Evolutionary conservation across 345 rosid genomes (phyloP).

Genomic region (Citrus mangshanensis): DNA sequence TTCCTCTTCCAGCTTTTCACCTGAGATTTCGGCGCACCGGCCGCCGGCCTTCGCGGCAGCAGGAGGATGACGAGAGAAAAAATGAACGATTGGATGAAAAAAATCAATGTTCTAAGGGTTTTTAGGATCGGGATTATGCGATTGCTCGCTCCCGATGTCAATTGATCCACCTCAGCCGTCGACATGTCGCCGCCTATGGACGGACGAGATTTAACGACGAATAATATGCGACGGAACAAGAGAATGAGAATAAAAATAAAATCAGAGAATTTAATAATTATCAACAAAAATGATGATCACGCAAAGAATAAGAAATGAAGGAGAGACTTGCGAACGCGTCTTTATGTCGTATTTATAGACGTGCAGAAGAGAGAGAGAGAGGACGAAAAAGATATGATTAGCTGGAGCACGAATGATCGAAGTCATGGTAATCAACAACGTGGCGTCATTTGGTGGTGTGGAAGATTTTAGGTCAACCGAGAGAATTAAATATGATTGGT

Average conservation of each 20-base stretch:
- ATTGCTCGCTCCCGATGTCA: conserved; percentile 97
- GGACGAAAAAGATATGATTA: background rate
- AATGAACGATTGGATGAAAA: conserved; percentile 51
- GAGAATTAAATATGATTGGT: background rate
- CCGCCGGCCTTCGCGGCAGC: conserved; percentile 47
- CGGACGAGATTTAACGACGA: background rate
- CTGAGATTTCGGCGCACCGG: conserved; percentile 20
- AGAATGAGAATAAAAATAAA: background rate
- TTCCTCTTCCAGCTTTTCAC: conserved; percentile 41
- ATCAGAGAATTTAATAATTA: background rate
- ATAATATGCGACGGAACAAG: background rate
- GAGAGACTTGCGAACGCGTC: accelerated
- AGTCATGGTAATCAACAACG: background rate
- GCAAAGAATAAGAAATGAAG: background rate
- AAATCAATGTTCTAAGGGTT: conserved; percentile 42
- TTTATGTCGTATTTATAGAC: conserved; percentile 13
- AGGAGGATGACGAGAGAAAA: conserved; percentile 54
- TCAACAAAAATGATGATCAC: background rate
- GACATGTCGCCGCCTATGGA: conserved; percentile 34
- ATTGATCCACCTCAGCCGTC: conserved; percentile 70
- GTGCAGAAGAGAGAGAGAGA: background rate
- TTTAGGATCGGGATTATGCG: conserved; percentile 77
- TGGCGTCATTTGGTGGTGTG: background rate
- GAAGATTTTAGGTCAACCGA: too few species aligned
- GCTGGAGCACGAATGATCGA: background rate